phyloP scores from a whole-genome alignment of 371 early-diverging fungal genomes.

The Parasitella parasitica region DNA sequence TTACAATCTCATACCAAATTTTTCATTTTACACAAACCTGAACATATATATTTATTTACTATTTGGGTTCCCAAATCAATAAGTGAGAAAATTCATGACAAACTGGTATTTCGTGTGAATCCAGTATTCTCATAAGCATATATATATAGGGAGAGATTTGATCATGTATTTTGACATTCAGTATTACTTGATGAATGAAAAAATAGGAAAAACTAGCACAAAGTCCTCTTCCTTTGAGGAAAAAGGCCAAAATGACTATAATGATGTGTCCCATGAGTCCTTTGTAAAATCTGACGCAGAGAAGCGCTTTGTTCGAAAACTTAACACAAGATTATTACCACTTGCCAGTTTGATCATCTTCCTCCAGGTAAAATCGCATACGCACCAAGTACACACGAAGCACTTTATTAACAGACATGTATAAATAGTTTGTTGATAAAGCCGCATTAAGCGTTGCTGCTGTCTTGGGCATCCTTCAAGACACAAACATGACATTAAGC shows the following conservation, averaged over 20 bases:
- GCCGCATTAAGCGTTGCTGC: conserved; percentile 31
- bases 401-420: too few relatives aligned
- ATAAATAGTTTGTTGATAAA: conserved; percentile 42
- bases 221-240: background rate
- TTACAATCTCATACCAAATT: background rate
- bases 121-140: background rate
- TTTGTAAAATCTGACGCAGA: conserved; percentile 15
- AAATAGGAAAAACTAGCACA: background rate
- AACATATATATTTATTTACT: background rate
- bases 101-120: conserved; percentile 1
- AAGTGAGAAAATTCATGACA: conserved; percentile 6
- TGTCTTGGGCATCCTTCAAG: conserved; percentile 30
- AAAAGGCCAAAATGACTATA: background rate
- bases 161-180: too few relatives aligned
- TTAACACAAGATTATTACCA: conserved; percentile 44
- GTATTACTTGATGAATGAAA: conserved; percentile 1
- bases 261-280: background rate
- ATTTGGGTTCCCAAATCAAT: background rate
- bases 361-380: conserved; percentile 10
- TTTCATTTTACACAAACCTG: background rate
- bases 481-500: conserved; percentile 15
- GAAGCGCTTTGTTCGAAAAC: conserved; percentile 34
- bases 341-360: conserved; percentile 23
- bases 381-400: background rate
- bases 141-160: too few relatives aligned